Evolutionary conservation across 1,139 yeast genomes (phyloP).

Genomic region (Candida gigantensis): DNA sequence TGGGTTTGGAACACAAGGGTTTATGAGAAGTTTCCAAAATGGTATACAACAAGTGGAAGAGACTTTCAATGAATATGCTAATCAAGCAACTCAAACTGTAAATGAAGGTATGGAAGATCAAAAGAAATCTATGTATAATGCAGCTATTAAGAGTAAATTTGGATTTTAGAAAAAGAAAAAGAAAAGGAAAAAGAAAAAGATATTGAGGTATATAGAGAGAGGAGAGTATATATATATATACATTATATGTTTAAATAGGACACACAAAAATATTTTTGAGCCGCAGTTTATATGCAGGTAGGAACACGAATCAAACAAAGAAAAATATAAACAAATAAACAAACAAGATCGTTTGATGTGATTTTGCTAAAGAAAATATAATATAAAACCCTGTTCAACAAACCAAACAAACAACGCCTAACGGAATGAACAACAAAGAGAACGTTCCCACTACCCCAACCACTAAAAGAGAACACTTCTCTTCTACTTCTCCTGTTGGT

Average conservation of each 20-base stretch:
- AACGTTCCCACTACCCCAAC: constrained; percentile 12
- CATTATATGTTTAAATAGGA: too few relatives aligned
- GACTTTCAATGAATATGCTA: constrained; percentile 59
- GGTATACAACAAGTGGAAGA: constrained; percentile 59
- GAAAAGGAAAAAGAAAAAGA: constrained; percentile 3
- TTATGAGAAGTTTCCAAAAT: constrained; percentile 51
- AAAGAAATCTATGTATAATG: constrained; percentile 51
- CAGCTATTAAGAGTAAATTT: constrained; percentile 54
- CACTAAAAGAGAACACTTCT: constrained; percentile 1
- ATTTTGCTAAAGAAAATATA: neutral
- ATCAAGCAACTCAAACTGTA: constrained; percentile 53
- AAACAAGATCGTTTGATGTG: neutral
- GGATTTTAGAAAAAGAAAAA: constrained; percentile 37
- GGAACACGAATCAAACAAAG: neutral
- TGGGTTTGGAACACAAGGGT: constrained; percentile 33
- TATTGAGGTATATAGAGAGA: constrained; percentile 1
- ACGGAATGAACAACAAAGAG: constrained; percentile 13
- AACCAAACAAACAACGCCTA: too few relatives aligned
- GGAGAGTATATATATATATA: too few relatives aligned
- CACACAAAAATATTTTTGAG: too few relatives aligned
- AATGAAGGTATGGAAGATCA: constrained; percentile 52
- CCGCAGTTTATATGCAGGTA: too few relatives aligned
- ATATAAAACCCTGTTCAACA: too few relatives aligned
- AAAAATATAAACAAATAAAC: too few relatives aligned
- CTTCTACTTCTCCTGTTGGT: neutral